Conservation (phyloP, 441 rosid genomes). For the Geranium incanum region DNA sequence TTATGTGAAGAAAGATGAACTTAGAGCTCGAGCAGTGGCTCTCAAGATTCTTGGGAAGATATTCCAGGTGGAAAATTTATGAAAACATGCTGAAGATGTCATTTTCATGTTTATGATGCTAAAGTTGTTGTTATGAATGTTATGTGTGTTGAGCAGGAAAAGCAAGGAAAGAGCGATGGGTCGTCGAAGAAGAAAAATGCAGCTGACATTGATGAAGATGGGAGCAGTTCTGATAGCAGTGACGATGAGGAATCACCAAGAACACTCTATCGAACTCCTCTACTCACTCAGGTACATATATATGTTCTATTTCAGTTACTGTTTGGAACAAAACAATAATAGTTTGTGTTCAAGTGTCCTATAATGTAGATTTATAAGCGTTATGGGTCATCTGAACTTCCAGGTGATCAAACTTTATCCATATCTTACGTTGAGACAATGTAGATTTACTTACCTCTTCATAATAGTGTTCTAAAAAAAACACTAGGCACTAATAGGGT, state of each 20-base stretch:
- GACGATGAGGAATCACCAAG: constrained; percentile 59
- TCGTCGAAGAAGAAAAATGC: constrained; percentile 44
- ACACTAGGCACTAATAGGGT: no score
- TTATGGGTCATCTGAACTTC: no score
- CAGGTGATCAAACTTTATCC: no score
- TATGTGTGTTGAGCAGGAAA: constrained; percentile 38
- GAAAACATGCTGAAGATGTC: neutral
- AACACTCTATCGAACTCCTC: constrained; percentile 66
- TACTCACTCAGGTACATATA: constrained; percentile 63
- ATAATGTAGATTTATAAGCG: no score
- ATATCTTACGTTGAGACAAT: no score
- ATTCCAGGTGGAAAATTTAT: constrained; percentile 51
- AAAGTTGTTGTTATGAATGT: neutral
- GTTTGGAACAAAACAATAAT: neutral
- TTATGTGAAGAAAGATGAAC: constrained; percentile 57
- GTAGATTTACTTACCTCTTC: no score
- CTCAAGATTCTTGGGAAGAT: constrained; percentile 66
- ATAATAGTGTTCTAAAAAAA: no score
- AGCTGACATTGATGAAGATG: constrained; percentile 43
- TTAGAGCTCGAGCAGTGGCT: constrained; percentile 60
- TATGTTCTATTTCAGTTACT: neutral
- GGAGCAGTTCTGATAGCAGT: constrained; percentile 59
- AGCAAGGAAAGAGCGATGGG: constrained; percentile 36
- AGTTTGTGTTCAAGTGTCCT: no score
- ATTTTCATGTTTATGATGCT: neutral